A percentile compares a stretch with the other conserved stretches of the same genome.
phyloP scores from a whole-genome alignment of 2,329 filamentous ascomycete genomes.

The Fusarium mangiferae region DNA sequence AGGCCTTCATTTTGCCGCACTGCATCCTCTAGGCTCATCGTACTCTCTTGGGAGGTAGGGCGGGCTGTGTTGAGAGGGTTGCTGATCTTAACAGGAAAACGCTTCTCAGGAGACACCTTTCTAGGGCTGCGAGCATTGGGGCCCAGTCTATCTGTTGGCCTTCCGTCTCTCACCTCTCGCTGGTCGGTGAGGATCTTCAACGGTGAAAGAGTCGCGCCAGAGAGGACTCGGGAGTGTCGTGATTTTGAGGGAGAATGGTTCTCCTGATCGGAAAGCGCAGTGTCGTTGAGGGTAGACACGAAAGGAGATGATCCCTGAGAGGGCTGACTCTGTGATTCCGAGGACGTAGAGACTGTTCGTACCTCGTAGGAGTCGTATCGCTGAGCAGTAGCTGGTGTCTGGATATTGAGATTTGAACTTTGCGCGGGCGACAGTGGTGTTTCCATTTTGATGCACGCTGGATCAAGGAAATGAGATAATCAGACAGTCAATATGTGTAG shows the following conservation, averaged over 20 bases:
- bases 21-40: constrained; percentile 63
- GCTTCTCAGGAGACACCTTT: constrained; percentile 63
- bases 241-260: constrained; percentile 59
- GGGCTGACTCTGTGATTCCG: constrained; percentile 19
- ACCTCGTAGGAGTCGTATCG: constrained; percentile 42
- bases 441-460: constrained; percentile 40
- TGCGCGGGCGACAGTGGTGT: constrained; percentile 42
- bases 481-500: constrained; percentile 6
- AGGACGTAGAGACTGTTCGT: constrained; percentile 26
- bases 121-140: constrained; percentile 56
- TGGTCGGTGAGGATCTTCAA: constrained; percentile 63
- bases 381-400: constrained; percentile 36
- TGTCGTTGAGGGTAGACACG: constrained; percentile 48
- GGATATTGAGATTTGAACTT: constrained; percentile 42
- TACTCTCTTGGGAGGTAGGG: constrained; percentile 47
- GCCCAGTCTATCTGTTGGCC: constrained; percentile 39
- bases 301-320: constrained; percentile 43
- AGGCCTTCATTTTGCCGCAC: constrained; percentile 66
- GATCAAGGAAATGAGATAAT: constrained; percentile 26
- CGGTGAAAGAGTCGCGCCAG: constrained; percentile 66
- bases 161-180: constrained; percentile 38
- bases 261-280: constrained; percentile 53
- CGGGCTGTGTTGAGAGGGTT: constrained; percentile 39
- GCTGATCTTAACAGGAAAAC: constrained; percentile 70
- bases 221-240: constrained; percentile 66